A percentile compares a stretch with the other conserved stretches of the same genome.
phyloP scores from a whole-genome alignment of 192 early-diverging fungal genomes.

The Rhizophagus prolifer region DNA sequence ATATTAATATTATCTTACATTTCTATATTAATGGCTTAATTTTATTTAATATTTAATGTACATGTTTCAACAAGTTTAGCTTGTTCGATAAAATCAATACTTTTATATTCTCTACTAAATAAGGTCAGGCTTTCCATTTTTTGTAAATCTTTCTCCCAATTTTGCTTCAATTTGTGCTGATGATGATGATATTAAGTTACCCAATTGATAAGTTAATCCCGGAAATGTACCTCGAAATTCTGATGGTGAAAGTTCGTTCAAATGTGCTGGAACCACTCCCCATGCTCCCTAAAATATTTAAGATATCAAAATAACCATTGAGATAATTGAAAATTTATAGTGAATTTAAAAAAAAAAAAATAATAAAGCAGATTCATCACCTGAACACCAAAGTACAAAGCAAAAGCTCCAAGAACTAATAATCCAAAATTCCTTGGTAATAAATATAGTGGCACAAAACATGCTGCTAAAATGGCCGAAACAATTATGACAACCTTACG shows the following conservation, averaged over 20 bases:
- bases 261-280: slow-evolving; percentile 68
- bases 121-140: slow-evolving; percentile 40
- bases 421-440: slow-evolving; percentile 39
- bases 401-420: slow-evolving; percentile 44
- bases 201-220: slow-evolving; percentile 74
- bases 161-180: slow-evolving; percentile 57
- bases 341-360: no score
- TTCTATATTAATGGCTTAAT: no score
- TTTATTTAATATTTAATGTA: no score
- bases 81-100: slow-evolving; percentile 46
- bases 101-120: slow-evolving; percentile 59
- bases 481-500: slow-evolving; percentile 59
- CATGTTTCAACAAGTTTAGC: no score
- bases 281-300: slow-evolving; percentile 13
- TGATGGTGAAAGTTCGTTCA: slow-evolving; percentile 69
- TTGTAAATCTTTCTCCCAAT: slow-evolving; percentile 37
- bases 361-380: slow-evolving; percentile 16
- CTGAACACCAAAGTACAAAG: slow-evolving; percentile 61
- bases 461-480: slow-evolving; percentile 50
- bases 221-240: slow-evolving; percentile 67
- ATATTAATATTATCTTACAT: no score
- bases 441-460: slow-evolving; percentile 70
- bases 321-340: neutral
- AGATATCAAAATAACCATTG: neutral
- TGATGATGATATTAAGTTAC: slow-evolving; percentile 63